Base-by-base conservation (phyloP, 2,329 filamentous ascomycete genomes). In the Botrytis sinoallii region DNA sequence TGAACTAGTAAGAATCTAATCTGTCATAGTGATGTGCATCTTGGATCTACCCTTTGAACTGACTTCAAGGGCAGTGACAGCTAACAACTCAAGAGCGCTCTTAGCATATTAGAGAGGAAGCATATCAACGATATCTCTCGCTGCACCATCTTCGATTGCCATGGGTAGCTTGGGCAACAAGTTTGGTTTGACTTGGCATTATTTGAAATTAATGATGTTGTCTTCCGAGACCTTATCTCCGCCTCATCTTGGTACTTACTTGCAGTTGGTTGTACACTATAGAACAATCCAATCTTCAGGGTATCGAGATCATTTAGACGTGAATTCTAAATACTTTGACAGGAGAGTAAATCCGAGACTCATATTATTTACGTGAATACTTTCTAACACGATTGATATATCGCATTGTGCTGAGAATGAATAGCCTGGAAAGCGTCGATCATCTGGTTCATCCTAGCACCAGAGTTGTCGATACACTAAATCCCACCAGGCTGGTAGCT, bases 191-290 rank as follows among this genome's bases (percentile, higher is more conserved):
- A 63, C 18, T 61, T 6, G 25, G n/a, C 35, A 52, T n/a, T 35
- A n/a, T 57, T 67, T 57, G 78, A 71, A 66, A 76, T 78, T 73
- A 77, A 72, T 2, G 75, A 76, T 18, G 79, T 22, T 25, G 77
- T 72, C 72, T 78, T 78, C 1, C 76, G 76, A 35, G 79, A 42
- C 5, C 83, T 85, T 18, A 89, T 77, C 0, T 88, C 82, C 78
- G 84, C 88, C 78, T 90, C 88, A 74, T 89, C 87, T 68, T 89
- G 84, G 22, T 88, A 81, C 73, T 84, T 85, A 35, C 83, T 82
- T 12, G 85, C 85, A 29, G 88, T 82, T 32, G 89, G 81, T 79
- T 89, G 87, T 46, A 89, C 74, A 4, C 85, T 85, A 16, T 89
- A 83, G 0, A 87, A 87, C 71, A 86, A 81, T 0, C 81, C 82